Conservation (phyloP, 257 asterid genomes). For the Gynochthodes officinalis region DNA sequence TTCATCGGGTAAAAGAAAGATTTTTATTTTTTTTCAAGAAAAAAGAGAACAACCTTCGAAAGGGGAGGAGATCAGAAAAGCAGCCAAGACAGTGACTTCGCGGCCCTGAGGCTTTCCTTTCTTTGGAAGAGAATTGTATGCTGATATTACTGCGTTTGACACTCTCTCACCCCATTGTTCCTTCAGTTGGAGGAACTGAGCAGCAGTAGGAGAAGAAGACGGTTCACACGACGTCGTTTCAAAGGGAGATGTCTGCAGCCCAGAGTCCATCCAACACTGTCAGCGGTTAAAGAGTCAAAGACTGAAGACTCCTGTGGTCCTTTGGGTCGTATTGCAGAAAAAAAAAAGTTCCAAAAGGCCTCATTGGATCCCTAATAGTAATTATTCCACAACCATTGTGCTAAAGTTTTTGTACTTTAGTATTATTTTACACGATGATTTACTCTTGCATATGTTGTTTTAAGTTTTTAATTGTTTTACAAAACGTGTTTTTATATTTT, state of each 20-base stretch:
- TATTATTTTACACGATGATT: too few species aligned
- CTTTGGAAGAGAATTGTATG: constrained; percentile 61
- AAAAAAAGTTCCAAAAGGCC: too few species aligned
- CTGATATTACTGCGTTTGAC: constrained; percentile 44
- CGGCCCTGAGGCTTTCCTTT: constrained; percentile 98
- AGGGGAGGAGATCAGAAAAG: constrained; percentile 70
- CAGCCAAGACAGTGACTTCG: constrained; percentile 93
- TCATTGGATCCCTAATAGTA: too few species aligned
- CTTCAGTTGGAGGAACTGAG: constrained; percentile 20
- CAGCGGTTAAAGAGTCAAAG: neutral
- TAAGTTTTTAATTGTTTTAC: too few species aligned
- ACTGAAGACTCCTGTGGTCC: neutral
- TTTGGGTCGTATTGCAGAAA: too few species aligned
- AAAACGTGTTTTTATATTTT: too few species aligned
- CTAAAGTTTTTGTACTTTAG: too few species aligned
- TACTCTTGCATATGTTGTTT: too few species aligned
- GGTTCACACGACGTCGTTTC: constrained; percentile 20
- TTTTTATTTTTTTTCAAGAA: too few species aligned
- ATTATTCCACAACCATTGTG: too few species aligned
- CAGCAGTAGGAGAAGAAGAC: constrained; percentile 9
- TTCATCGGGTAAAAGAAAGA: too few species aligned
- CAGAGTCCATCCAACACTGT: constrained; percentile 3
- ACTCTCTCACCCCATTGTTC: constrained; percentile 56
- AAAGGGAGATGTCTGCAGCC: neutral
- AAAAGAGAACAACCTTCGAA: constrained; percentile 43